Conservation (phyloP, 2,329 filamentous ascomycete genomes). For the Davidsoniella eucalypti region DNA sequence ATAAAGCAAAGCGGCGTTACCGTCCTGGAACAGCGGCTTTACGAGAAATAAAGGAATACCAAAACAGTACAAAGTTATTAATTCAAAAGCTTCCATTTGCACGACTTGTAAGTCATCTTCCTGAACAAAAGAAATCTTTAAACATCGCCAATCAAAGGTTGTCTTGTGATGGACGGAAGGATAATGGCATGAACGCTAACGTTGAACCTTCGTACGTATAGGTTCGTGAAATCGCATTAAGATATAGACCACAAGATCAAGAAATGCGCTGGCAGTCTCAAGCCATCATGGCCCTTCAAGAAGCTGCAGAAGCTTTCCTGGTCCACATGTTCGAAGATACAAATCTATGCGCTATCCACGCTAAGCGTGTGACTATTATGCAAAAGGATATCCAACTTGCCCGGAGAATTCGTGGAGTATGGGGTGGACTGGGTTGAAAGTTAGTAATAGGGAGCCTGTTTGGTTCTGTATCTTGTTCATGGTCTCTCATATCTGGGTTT, state of each 20-base stretch:
- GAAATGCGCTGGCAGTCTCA: constrained; percentile 92
- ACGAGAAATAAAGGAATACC: constrained; percentile 80
- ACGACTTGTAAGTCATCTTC: constrained; percentile 39
- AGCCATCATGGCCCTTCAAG: constrained; percentile 82
- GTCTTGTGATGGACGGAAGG: not conserved
- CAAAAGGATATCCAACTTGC: constrained; percentile 96
- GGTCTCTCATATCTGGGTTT: not conserved
- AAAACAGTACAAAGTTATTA: constrained; percentile 76
- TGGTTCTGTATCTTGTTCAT: not conserved
- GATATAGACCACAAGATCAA: constrained; percentile 42
- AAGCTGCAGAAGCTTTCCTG: constrained; percentile 90
- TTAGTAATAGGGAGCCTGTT: constrained; percentile 7
- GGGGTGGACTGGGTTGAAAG: constrained; percentile 48
- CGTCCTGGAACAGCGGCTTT: constrained; percentile 71
- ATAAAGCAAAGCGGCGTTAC: constrained; percentile 46
- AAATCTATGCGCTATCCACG: constrained; percentile 92
- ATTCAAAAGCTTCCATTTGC: constrained; percentile 68
- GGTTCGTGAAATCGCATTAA: constrained; percentile 57
- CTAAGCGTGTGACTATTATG: constrained; percentile 93
- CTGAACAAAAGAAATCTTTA: not conserved
- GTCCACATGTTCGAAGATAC: constrained; percentile 94
- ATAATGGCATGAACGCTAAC: not conserved
- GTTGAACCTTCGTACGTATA: constrained; percentile 17
- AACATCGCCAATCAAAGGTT: not conserved
- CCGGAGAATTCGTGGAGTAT: constrained; percentile 58